Percentiles rank a stretch among this genome's conserved stretches.
phyloP scores from a whole-genome alignment of 306 rosid species.

The Castanea crenata region DNA sequence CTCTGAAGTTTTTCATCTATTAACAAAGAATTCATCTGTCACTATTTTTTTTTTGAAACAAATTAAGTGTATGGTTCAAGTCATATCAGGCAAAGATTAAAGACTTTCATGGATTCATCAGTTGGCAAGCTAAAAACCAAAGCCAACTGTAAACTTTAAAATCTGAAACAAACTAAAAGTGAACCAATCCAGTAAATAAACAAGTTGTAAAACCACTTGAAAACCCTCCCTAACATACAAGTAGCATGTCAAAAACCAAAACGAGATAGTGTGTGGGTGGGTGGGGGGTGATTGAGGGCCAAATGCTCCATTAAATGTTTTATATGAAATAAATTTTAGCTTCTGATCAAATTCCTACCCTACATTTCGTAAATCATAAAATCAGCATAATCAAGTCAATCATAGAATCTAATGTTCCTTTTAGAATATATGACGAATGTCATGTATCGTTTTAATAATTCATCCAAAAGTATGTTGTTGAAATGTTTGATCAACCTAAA shows the following conservation, averaged over 20 bases:
- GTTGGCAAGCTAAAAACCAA: neutral
- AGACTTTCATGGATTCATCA: neutral
- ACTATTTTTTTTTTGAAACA: neutral
- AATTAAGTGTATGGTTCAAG: constrained; percentile 6
- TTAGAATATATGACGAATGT: neutral
- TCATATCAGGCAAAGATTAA: constrained; percentile 6
- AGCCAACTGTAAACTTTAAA: neutral
- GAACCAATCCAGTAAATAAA: neutral
- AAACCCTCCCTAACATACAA: neutral
- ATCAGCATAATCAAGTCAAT: neutral
- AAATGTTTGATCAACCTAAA: neutral
- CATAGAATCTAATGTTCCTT: neutral
- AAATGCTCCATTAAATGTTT: neutral
- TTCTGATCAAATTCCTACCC: neutral
- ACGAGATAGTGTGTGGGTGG: neutral
- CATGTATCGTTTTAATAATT: neutral
- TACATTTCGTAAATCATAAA: too few relatives aligned
- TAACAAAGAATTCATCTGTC: constrained; percentile 14
- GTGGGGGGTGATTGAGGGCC: neutral
- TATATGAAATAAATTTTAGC: too few relatives aligned
- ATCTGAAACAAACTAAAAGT: neutral
- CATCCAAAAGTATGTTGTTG: neutral
- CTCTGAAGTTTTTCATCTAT: constrained; percentile 11
- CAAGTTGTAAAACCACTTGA: neutral
- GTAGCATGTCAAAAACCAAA: neutral